phyloP scores from a whole-genome alignment of 139 green algal species.

The Chlorella sp. region DNA sequence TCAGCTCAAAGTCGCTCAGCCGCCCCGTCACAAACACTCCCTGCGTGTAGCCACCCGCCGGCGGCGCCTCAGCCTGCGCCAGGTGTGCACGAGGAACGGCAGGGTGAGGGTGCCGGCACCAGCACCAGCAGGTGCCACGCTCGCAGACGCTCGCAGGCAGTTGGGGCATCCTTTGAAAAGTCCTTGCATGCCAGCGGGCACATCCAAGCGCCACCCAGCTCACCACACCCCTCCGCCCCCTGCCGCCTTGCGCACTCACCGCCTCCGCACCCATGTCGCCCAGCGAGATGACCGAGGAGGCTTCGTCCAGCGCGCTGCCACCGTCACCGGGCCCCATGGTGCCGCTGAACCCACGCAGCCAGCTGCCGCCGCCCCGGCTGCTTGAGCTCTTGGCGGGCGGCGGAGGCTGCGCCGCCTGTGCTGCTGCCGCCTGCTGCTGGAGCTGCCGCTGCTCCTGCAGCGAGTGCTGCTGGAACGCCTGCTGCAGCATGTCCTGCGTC shows the following conservation, averaged over 20 bases:
- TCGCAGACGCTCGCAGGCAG: too few relatives aligned
- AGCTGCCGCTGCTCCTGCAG: not conserved
- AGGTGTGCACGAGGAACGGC: not conserved
- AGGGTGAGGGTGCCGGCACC: not conserved
- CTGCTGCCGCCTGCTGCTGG: not conserved
- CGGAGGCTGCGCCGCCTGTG: not conserved
- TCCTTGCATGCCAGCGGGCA: not conserved
- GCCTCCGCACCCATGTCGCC: not conserved
- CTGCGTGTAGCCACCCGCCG: slow-evolving; percentile 9
- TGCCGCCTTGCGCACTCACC: not conserved
- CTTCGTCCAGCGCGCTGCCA: not conserved
- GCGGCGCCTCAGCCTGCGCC: not conserved
- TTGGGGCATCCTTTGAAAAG: too few relatives aligned
- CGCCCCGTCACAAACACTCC: slow-evolving; percentile 63
- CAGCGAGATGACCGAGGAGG: not conserved
- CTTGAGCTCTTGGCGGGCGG: not conserved
- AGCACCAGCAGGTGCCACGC: not conserved
- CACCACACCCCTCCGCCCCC: not conserved
- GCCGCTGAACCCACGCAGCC: slow-evolving; percentile 8
- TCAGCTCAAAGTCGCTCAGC: slow-evolving; percentile 62
- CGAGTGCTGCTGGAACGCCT: not conserved
- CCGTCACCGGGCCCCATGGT: not conserved
- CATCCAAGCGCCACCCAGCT: not conserved
- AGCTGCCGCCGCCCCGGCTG: slow-evolving; percentile 12
- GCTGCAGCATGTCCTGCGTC: slow-evolving; percentile 16